Evolutionary conservation across 768 basidiomycete genomes (phyloP).

Genomic region (Amanita pseudoporphyria): DNA sequence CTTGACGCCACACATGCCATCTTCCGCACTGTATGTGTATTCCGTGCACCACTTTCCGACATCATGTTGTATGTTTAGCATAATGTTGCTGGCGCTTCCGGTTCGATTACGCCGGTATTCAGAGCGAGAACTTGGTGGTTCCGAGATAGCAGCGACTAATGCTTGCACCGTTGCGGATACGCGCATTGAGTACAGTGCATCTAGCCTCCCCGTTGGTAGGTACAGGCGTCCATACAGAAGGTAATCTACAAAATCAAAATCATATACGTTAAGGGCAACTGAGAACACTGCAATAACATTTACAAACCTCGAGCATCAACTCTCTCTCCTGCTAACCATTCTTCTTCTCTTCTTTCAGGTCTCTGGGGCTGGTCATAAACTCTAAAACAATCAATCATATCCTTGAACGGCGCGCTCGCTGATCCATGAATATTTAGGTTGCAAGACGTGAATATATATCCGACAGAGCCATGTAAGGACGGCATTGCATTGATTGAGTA

Average conservation of each 20-base stretch:
- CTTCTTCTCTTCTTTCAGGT: conserved; percentile 72
- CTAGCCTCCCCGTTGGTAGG: conserved; percentile 79
- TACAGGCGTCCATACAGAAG: conserved; percentile 89
- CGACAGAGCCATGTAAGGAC: conserved; percentile 84
- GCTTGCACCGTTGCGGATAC: conserved; percentile 72
- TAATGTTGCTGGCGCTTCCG: conserved; percentile 53
- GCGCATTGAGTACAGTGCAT: conserved; percentile 82
- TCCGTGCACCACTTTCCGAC: conserved; percentile 89
- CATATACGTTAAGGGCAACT: conserved; percentile 8
- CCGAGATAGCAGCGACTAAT: conserved; percentile 79
- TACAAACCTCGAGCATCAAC: conserved; percentile 65
- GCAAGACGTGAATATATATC: conserved; percentile 90
- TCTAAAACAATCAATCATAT: conserved; percentile 83
- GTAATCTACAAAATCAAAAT: conserved; percentile 60
- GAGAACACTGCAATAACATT: not conserved
- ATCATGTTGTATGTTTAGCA: conserved; percentile 88
- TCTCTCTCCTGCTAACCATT: conserved; percentile 73
- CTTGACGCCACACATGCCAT: conserved; percentile 86
- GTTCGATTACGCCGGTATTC: conserved; percentile 31
- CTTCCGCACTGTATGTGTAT: conserved; percentile 90
- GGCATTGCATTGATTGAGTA: conserved; percentile 93
- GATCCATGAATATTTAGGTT: conserved; percentile 65
- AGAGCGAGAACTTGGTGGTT: conserved; percentile 43
- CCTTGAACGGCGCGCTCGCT: conserved; percentile 69
- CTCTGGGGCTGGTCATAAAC: conserved; percentile 73